These are phyloP conservation scores for Misopates orontium DNA, from an alignment of 257 asterid genomes.

Conservation along the genomic window DNA sequence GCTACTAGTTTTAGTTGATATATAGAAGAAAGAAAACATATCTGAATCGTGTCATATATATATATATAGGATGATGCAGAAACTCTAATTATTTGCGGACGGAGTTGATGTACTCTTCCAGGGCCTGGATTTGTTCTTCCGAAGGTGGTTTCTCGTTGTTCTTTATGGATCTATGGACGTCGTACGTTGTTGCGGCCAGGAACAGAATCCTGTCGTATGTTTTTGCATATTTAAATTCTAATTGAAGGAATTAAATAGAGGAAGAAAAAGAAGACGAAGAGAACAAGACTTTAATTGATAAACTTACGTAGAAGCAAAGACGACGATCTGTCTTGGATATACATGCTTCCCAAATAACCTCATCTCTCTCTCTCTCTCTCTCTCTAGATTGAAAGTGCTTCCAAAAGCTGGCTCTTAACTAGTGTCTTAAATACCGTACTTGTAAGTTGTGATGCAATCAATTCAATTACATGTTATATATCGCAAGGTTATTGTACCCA, in stretches of 20 bases:
- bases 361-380: conserved; percentile 34
- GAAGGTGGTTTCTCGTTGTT: conserved; percentile 57
- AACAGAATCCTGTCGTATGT: conserved; percentile 36
- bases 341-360: conserved; percentile 48
- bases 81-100: conserved; percentile 46
- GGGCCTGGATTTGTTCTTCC: conserved; percentile 44
- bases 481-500: too few species aligned
- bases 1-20: too few species aligned
- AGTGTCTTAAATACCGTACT: too few species aligned
- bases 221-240: not conserved
- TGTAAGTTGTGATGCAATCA: too few species aligned
- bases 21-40: too few species aligned
- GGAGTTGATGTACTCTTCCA: conserved; percentile 47
- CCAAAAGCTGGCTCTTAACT: too few species aligned
- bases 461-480: too few species aligned
- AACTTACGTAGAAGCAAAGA: conserved; percentile 49
- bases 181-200: conserved; percentile 56
- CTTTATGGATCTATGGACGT: conserved; percentile 66
- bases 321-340: conserved; percentile 46
- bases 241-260: not conserved
- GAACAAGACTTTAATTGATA: too few species aligned
- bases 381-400: not conserved
- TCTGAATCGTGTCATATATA: too few species aligned
- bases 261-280: not conserved
- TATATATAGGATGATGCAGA: not conserved